phyloP scores from a whole-genome alignment of 352 stramenopile species.

The Phytophthora tentaculata region DNA sequence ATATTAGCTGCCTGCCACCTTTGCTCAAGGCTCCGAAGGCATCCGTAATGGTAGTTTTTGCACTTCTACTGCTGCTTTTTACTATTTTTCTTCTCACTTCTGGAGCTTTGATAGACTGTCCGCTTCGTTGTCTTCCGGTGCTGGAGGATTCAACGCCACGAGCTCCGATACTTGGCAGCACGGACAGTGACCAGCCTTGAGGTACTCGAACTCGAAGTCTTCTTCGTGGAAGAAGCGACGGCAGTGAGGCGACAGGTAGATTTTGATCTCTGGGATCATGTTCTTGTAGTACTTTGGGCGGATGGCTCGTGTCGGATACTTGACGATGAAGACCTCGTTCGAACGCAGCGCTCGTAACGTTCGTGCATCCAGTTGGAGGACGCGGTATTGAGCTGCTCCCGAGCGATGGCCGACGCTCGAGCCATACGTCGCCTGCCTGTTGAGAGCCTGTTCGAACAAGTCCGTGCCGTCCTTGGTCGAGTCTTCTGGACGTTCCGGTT shows the following conservation, averaged over 20 bases:
- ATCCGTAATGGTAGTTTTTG: constrained; percentile 30
- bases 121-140: constrained; percentile 23
- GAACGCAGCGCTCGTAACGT: constrained; percentile 73
- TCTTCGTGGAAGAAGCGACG: constrained; percentile 95
- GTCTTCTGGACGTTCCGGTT: constrained; percentile 34
- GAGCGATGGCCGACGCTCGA: constrained; percentile 57
- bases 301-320: constrained; percentile 82
- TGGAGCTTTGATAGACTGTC: constrained; percentile 24
- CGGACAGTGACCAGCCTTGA: constrained; percentile 89
- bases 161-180: constrained; percentile 83
- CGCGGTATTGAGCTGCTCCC: constrained; percentile 59
- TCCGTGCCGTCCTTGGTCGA: constrained; percentile 45
- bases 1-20: constrained; percentile 25
- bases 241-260: constrained; percentile 90
- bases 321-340: constrained; percentile 89
- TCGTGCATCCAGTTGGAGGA: constrained; percentile 82
- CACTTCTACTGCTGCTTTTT: not conserved
- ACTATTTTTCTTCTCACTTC: constrained; percentile 30
- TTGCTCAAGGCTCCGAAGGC: constrained; percentile 13
- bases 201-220: constrained; percentile 95
- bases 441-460: constrained; percentile 87
- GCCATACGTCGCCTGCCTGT: constrained; percentile 78
- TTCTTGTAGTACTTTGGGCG: constrained; percentile 89
- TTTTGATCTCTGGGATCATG: constrained; percentile 93
- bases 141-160: constrained; percentile 31